Evolutionary conservation across 2,329 filamentous ascomycete species (phyloP), one percentile per base, ranked within the genome.

Genomic region (Colletotrichum godetiae): DNA sequence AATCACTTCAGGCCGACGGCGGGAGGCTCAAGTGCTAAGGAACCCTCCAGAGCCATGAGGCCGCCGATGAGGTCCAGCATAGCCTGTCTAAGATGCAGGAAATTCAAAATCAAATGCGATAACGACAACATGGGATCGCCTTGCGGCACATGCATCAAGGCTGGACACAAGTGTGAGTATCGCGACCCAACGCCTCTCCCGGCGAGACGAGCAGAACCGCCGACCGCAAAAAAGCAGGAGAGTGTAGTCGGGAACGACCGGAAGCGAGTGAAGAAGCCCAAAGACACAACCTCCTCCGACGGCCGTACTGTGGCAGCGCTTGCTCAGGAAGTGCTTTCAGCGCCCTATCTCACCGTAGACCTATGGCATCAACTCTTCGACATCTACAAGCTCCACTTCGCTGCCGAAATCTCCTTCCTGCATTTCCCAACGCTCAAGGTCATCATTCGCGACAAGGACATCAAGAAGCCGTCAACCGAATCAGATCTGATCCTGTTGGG

Each of bases 81-180:
- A 79, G 94, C 94, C 59, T 97, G 94, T 82, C 86, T 90, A 74
- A 88, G 91, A 75, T 96, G 94, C 80, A 89, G 94, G 71, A 90
- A 91, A 78, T 95, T 93, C 80, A 97, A 97, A 84, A 94, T 96
- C 80, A 96, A 96, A 83, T 97, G 94, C 84, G 91, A 94, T 81
- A 97, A 97, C 83, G 89, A 90, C 75, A 92, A 91, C n/a, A 90
- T 69, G 8, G 74, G 73, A 29, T 58, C 74, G n/a, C 72, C 90
- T 19, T 97, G 94, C 84, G 91, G 93, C 75, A 91, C 91, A 15
- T 97, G 94, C 80, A 89, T 92, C 79, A 91, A 91, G 72, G 90
- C 90, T 63, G 91, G 92, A 57, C 89, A 93, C 79, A 89, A 94
- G 73, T 97, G 94, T 80, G 89, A 89, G 74, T 95, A 95, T 81